These are phyloP conservation scores for Athelia sp. DNA, from an alignment of 1,284 basidiomycete species.

Conservation along the genomic window DNA sequence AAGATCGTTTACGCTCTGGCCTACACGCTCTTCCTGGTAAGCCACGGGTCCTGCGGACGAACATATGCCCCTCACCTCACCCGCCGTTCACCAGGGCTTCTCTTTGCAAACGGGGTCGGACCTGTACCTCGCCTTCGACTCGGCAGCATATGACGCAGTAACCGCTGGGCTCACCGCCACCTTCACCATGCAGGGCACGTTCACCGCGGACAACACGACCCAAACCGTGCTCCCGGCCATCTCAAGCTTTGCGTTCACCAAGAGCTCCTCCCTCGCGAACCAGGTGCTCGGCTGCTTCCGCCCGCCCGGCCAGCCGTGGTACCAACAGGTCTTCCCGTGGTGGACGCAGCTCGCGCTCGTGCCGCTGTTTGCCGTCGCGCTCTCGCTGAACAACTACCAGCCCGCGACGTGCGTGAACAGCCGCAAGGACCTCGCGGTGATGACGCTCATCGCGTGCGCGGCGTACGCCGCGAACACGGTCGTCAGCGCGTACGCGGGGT, in stretches of 20 bases:
- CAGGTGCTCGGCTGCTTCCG: slow-evolving; percentile 69
- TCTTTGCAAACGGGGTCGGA: slow-evolving; percentile 87
- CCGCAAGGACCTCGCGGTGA: slow-evolving; percentile 66
- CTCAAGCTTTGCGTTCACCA: slow-evolving; percentile 76
- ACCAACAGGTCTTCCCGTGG: slow-evolving; percentile 69
- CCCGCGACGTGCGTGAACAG: slow-evolving; percentile 48
- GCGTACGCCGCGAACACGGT: slow-evolving; percentile 76
- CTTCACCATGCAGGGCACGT: slow-evolving; percentile 59
- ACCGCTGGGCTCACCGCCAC: slow-evolving; percentile 44
- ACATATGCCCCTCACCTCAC: neutral
- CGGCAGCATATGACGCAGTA: slow-evolving; percentile 48
- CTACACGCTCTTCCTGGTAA: slow-evolving; percentile 71
- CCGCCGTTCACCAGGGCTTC: slow-evolving; percentile 51
- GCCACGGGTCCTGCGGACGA: neutral
- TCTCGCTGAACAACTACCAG: slow-evolving; percentile 75
- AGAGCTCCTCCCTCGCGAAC: slow-evolving; percentile 37
- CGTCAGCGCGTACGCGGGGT: slow-evolving; percentile 73
- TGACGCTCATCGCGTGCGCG: slow-evolving; percentile 81
- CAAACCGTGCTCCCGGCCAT: slow-evolving; percentile 25
- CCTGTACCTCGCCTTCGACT: slow-evolving; percentile 77
- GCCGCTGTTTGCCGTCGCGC: slow-evolving; percentile 73
- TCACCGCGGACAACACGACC: slow-evolving; percentile 61
- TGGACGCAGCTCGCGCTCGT: slow-evolving; percentile 79
- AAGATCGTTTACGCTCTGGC: slow-evolving; percentile 90
- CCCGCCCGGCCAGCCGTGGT: slow-evolving; percentile 66